Base-by-base conservation (phyloP, 1,284 basidiomycete species). In the Afroboletus lepidellus region DNA sequence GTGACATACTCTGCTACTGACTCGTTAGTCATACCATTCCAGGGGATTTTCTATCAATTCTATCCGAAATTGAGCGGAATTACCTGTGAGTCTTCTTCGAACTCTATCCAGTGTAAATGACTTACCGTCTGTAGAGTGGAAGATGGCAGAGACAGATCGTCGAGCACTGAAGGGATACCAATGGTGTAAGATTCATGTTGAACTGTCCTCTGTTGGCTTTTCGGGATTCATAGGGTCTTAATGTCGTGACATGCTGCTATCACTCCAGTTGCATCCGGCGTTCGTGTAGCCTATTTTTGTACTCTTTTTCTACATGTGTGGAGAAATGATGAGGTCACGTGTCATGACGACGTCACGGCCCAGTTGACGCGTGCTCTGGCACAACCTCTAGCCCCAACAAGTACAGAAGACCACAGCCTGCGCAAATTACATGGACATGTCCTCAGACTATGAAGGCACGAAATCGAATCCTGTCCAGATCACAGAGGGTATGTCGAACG, bases 11-110 rank as follows among this genome's bases (percentile, higher is more conserved):
- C 12, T 20, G 29, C 42, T 34, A 33, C 24, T 46, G 54, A 50
- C 50, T 38, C 43, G 29, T 38, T 50, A 39, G 55, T 51, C 44
- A 48, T 49, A 24, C 16, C n/a, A 11, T 30, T 51, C 46, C 45
- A 92, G 90, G 90, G 89, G 91, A 94, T 75, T 94, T 94, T 72
- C 72, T 94, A 34, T 90, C 87, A 42, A 92, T 94, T 59, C 69
- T 94, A 34, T 90, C 87, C 20, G 92, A 94, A 70, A 92, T 94
- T 60, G 92, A 94, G 63, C 74, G 87, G 58, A 91, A 91, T 69
- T 91, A 91, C 74, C 67, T 90, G 84, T 87, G 60, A 69, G 86
- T 80, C 41, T 16, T 32, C 46, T 23, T 37, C 25, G 16, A 38
- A 38, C 11, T 5, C 9, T 46, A 43, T 50, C 48, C 41, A 38